phyloP scores from a whole-genome alignment of 2,329 filamentous ascomycete genomes.

The Neobulgaria alba region DNA sequence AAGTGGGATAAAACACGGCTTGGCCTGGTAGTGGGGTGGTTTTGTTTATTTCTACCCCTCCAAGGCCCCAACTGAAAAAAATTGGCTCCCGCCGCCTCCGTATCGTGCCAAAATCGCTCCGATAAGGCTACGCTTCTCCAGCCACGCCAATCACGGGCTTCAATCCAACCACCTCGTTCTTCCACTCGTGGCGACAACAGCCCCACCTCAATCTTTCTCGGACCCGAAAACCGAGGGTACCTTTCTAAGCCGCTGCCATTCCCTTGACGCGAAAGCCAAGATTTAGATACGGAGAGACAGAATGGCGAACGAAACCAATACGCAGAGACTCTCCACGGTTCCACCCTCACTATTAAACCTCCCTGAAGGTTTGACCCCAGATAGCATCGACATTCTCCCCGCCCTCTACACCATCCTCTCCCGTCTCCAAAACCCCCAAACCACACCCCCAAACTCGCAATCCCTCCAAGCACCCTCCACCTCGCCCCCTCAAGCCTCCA shows the following conservation, averaged over 20 bases:
- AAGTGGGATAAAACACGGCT: not conserved
- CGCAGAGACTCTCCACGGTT: constrained; percentile 29
- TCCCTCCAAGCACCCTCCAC: constrained; percentile 17
- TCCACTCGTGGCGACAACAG: constrained; percentile 10
- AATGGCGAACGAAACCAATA: too few relatives aligned
- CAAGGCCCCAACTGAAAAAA: constrained; percentile 6
- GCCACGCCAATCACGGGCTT: constrained; percentile 4
- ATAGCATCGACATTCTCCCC: constrained; percentile 78
- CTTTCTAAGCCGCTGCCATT: too few relatives aligned
- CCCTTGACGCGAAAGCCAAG: too few relatives aligned
- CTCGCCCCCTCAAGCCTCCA: constrained; percentile 24
- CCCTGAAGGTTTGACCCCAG: constrained; percentile 63
- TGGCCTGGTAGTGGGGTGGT: constrained; percentile 13
- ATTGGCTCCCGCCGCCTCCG: not conserved
- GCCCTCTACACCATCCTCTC: constrained; percentile 71
- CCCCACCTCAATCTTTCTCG: constrained; percentile 4
- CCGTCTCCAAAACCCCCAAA: constrained; percentile 56
- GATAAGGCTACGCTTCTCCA: constrained; percentile 7
- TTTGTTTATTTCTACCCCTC: constrained; percentile 17
- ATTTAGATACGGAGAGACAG: too few relatives aligned
- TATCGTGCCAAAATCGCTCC: constrained; percentile 7
- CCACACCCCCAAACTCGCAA: constrained; percentile 32
- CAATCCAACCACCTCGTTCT: constrained; percentile 3
- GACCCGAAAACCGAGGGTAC: too few relatives aligned
- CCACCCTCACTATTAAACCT: constrained; percentile 27